A percentile compares a stretch with the other conserved stretches of the same genome.
phyloP scores from a whole-genome alignment of 129 eudicot genomes.

The Helianthus annuus region HanXRQr2.0-SUNRISE NC_035436.2:73842507-73843006 shows the following conservation, averaged over 20 bases:
- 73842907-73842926: conserved; percentile 13
- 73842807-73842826: conserved; percentile 11
- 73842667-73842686: conserved; percentile 22
- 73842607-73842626: background rate
- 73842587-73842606: background rate
- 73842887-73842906: conserved; percentile 23
- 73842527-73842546: conserved; percentile 8
- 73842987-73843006: background rate
- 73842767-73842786: conserved; percentile 24
- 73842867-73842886: conserved; percentile 2
- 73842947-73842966: no score
- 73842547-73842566: conserved; percentile 3
- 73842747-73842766: conserved; percentile 33
- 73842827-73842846: conserved; percentile 25
- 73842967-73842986: background rate
- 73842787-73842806: conserved; percentile 28
- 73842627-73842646: background rate
- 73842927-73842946: background rate
- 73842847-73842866: conserved; percentile 14
- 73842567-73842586: conserved; percentile 20
- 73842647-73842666: conserved; percentile 13
- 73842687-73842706: conserved; percentile 26
- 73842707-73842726: conserved; percentile 9
- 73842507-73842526: conserved; percentile 30
- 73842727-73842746: conserved; percentile 19